Conservation (phyloP, 148 eudicot genomes). For the Fagopyrum homotropicum region DNA sequence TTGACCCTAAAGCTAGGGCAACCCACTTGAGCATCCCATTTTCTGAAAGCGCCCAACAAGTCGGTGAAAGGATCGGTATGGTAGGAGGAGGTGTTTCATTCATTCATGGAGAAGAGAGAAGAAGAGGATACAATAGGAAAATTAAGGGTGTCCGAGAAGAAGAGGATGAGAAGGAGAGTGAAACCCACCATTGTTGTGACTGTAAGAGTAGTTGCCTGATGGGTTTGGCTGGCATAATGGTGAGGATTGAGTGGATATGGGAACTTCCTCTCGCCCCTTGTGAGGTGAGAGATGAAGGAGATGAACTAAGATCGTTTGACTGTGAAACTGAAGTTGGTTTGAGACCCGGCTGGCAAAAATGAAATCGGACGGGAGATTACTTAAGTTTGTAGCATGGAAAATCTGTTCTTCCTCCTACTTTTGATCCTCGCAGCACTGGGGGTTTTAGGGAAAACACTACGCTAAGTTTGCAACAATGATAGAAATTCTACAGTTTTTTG, state of each 20-base stretch:
- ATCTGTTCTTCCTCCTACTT: no score
- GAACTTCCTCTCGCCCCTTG: neutral
- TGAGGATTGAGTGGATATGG: neutral
- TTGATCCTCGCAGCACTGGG: neutral
- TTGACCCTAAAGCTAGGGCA: constrained; percentile 51
- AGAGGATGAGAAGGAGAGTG: constrained; percentile 39
- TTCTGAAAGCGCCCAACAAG: constrained; percentile 37
- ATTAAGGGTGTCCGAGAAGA: constrained; percentile 43
- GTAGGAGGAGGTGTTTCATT: constrained; percentile 11
- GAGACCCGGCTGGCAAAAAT: neutral
- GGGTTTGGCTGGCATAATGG: constrained; percentile 38
- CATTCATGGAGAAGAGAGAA: neutral
- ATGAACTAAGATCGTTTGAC: neutral
- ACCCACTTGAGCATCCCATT: constrained; percentile 75
- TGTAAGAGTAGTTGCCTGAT: constrained; percentile 32
- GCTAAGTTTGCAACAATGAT: neutral
- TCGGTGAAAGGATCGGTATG: constrained; percentile 56
- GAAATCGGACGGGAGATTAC: neutral
- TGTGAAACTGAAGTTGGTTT: neutral
- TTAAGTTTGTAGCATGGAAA: neutral
- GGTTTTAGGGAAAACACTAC: neutral
- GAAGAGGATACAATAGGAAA: constrained; percentile 42
- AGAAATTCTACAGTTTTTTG: no score
- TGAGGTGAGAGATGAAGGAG: neutral
- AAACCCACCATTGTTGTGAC: constrained; percentile 43